phyloP scores from a whole-genome alignment of 441 rosid species.

The Aquilaria agallochum region DNA sequence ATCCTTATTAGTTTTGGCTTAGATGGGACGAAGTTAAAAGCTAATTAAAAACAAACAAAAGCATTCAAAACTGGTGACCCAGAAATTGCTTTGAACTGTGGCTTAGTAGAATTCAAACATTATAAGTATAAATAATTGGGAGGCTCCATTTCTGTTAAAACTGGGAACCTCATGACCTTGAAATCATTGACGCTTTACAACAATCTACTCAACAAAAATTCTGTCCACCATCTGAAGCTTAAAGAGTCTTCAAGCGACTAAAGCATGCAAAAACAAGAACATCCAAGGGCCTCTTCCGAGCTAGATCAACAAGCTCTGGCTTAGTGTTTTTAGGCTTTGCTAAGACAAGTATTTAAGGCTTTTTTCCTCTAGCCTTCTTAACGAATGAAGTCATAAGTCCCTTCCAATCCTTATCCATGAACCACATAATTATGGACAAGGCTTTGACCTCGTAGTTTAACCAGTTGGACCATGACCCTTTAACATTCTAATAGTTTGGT shows the following conservation, averaged over 20 bases:
- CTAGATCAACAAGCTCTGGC: constrained; percentile 35
- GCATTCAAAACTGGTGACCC: too few species aligned
- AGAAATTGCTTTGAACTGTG: constrained; percentile 23
- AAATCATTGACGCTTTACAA: constrained; percentile 40
- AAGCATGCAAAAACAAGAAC: constrained; percentile 47
- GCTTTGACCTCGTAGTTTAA: too few species aligned
- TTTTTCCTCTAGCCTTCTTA: constrained; percentile 30
- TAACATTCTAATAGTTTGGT: too few species aligned
- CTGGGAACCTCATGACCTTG: constrained; percentile 50
- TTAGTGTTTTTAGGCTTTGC: constrained; percentile 40
- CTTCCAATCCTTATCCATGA: too few species aligned
- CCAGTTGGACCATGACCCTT: too few species aligned
- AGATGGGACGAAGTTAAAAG: too few species aligned
- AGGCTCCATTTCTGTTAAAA: constrained; percentile 33
- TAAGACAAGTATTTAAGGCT: constrained; percentile 45
- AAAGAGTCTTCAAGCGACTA: constrained; percentile 32
- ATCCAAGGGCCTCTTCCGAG: constrained; percentile 32
- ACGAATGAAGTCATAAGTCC: too few species aligned
- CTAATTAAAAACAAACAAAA: too few species aligned
- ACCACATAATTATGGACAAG: too few species aligned
- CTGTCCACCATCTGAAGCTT: constrained; percentile 35
- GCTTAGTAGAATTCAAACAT: constrained; percentile 32
- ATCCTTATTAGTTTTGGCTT: too few species aligned
- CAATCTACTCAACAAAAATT: constrained; percentile 51
- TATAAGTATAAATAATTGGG: constrained; percentile 47